Percentiles rank a stretch among this genome's conserved stretches.
These are phyloP conservation scores for Botrytis porri DNA, from an alignment of 2,329 filamentous ascomycete genomes.

Conservation along the genomic window DNA sequence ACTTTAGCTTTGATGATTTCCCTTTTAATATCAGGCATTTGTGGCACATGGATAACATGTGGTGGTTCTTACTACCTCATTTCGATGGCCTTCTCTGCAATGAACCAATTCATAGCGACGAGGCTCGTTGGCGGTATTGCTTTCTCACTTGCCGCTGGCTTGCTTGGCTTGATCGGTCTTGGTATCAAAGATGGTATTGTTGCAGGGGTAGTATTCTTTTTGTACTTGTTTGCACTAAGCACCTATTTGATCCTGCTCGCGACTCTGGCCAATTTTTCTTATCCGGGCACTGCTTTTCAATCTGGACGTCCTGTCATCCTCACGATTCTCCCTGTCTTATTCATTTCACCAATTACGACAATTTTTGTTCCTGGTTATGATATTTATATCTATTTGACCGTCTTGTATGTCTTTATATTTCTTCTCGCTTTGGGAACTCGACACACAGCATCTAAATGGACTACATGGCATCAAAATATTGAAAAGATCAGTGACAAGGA, in stretches of 20 bases:
- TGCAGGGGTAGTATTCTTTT: constrained; percentile 54
- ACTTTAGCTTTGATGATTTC: constrained; percentile 55
- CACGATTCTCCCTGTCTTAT: constrained; percentile 52
- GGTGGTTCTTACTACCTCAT: constrained; percentile 62
- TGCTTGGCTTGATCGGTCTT: constrained; percentile 51
- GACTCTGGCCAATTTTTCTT: constrained; percentile 47
- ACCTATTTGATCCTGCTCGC: constrained; percentile 57
- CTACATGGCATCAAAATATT: constrained; percentile 53
- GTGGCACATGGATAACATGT: constrained; percentile 61
- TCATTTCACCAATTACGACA: constrained; percentile 56
- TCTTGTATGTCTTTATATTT: constrained; percentile 52
- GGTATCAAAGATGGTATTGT: constrained; percentile 44
- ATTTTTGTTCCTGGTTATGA: constrained; percentile 50
- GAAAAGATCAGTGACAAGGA: constrained; percentile 50
- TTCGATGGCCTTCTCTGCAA: constrained; percentile 49
- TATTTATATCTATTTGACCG: constrained; percentile 52
- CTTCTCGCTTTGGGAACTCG: constrained; percentile 52
- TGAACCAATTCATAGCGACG: constrained; percentile 43
- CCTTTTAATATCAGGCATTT: constrained; percentile 55
- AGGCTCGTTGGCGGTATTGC: constrained; percentile 49
- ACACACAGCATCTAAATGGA: constrained; percentile 54
- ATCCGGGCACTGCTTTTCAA: constrained; percentile 52
- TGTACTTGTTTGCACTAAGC: constrained; percentile 56
- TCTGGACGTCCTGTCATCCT: constrained; percentile 50
- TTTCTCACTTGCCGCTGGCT: constrained; percentile 37